A percentile compares a stretch with the other conserved stretches of the same genome.
phyloP scores from a whole-genome alignment of 805 yeast genomes.

The Danielia oregonensis region DNA sequence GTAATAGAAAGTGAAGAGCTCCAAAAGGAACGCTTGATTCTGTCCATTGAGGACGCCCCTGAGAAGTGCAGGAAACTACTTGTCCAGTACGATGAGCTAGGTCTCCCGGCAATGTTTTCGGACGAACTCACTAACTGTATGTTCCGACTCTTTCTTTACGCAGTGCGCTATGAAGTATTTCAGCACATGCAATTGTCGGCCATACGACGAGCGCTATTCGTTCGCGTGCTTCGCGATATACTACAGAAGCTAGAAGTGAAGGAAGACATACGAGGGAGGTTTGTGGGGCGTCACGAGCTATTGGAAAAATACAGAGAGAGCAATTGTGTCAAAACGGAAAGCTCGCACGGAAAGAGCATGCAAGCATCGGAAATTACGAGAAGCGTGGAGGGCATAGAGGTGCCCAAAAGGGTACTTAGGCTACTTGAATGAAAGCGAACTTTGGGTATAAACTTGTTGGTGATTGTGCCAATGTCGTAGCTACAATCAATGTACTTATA shows the following conservation, averaged over 20 bases:
- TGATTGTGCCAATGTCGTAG: too few relatives aligned
- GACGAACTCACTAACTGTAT: conserved; percentile 7
- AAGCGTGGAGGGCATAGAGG: too few relatives aligned
- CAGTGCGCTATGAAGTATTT: conserved; percentile 5
- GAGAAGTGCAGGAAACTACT: conserved; percentile 2
- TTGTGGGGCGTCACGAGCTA: neutral
- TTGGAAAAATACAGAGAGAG: too few relatives aligned
- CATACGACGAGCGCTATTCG: neutral
- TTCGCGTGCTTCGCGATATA: neutral
- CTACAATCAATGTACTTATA: too few relatives aligned
- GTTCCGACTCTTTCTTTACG: conserved; percentile 13
- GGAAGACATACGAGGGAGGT: neutral
- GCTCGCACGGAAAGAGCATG: too few relatives aligned
- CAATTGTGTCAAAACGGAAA: too few relatives aligned
- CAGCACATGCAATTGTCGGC: neutral
- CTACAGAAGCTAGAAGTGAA: neutral
- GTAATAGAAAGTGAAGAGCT: conserved; percentile 7
- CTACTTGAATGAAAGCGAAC: too few relatives aligned
- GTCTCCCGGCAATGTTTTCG: conserved; percentile 9
- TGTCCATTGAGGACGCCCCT: conserved; percentile 2
- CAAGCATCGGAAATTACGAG: too few relatives aligned
- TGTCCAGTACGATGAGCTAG: conserved; percentile 6
- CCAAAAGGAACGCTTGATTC: conserved; percentile 3
- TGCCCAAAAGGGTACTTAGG: too few relatives aligned
- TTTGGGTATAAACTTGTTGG: too few relatives aligned